Conservation (phyloP, 2,329 filamentous ascomycete genomes). For the Fusarium illudens region DNA sequence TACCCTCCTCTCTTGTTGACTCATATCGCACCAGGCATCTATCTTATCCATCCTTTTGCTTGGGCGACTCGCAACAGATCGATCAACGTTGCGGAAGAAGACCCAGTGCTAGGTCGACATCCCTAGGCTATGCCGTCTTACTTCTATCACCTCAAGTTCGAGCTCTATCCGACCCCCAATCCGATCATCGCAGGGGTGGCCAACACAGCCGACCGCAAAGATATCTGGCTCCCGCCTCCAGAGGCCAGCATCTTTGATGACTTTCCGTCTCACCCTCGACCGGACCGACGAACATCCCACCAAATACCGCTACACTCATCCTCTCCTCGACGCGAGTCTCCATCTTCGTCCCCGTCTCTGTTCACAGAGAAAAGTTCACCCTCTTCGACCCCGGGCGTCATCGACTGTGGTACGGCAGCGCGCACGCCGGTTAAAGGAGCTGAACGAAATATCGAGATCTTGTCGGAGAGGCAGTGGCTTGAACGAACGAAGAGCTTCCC, state of each 20-base stretch:
- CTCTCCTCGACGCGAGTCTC: background rate
- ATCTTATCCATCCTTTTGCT: background rate
- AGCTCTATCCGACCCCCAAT: constrained; percentile 64
- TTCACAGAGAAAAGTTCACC: constrained; percentile 12
- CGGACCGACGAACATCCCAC: constrained; percentile 32
- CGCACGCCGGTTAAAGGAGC: constrained; percentile 40
- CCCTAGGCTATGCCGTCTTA: constrained; percentile 64
- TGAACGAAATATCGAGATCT: constrained; percentile 49
- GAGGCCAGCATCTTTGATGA: constrained; percentile 63
- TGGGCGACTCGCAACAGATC: constrained; percentile 1
- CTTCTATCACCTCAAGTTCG: constrained; percentile 72
- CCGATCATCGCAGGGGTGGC: constrained; percentile 37
- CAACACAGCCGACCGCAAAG: constrained; percentile 18
- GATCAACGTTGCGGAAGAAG: background rate
- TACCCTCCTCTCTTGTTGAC: background rate
- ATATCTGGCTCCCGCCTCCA: constrained; percentile 61
- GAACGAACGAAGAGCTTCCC: constrained; percentile 53
- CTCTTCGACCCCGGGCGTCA: constrained; percentile 46
- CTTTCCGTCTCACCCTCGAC: constrained; percentile 60
- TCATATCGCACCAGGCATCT: background rate
- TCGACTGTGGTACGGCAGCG: constrained; percentile 60
- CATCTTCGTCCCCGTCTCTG: background rate
- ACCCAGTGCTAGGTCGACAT: background rate
- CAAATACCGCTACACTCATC: constrained; percentile 13
- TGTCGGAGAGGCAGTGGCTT: constrained; percentile 53